phyloP scores from a whole-genome alignment of 257 asterid species.

The Nicotiana noctiflora region DNA sequence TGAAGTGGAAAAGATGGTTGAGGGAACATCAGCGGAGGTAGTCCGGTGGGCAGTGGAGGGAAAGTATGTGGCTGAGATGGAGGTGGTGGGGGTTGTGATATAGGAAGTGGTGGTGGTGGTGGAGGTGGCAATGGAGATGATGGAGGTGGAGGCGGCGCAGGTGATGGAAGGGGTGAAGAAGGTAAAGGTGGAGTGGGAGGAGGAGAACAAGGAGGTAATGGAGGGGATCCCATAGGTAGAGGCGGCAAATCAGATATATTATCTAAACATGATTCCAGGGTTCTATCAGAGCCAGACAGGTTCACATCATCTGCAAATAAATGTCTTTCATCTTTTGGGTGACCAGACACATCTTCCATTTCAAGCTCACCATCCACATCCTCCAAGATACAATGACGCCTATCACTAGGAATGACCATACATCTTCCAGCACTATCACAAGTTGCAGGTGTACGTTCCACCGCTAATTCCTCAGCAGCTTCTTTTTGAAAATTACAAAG shows the following conservation, averaged over 20 bases:
- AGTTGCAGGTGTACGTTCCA: constrained; percentile 36
- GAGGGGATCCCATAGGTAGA: constrained; percentile 86
- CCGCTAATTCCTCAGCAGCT: constrained; percentile 34
- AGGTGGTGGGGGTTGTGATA: constrained; percentile 38
- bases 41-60: constrained; percentile 47
- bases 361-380: constrained; percentile 99
- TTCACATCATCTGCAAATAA: constrained; percentile 21
- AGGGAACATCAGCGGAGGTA: constrained; percentile 42
- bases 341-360: constrained; percentile 94
- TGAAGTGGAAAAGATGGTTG: constrained; percentile 54
- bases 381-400: constrained; percentile 75
- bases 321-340: constrained; percentile 54
- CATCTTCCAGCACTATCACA: constrained; percentile 46
- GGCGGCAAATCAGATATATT: constrained; percentile 34
- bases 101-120: constrained; percentile 24
- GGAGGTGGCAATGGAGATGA: constrained; percentile 33
- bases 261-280: constrained; percentile 32
- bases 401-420: constrained; percentile 61
- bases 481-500: constrained; percentile 36
- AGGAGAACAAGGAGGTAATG: constrained; percentile 74
- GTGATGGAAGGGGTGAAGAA: constrained; percentile 60
- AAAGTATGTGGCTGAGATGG: constrained; percentile 34
- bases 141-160: constrained; percentile 35
- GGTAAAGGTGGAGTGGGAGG: constrained; percentile 87
- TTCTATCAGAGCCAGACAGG: constrained; percentile 23